A percentile compares a stretch with the other conserved stretches of the same genome.
phyloP scores from a whole-genome alignment of 176 grass and related monocot genomes.

The Guadua angustifolia region DNA sequence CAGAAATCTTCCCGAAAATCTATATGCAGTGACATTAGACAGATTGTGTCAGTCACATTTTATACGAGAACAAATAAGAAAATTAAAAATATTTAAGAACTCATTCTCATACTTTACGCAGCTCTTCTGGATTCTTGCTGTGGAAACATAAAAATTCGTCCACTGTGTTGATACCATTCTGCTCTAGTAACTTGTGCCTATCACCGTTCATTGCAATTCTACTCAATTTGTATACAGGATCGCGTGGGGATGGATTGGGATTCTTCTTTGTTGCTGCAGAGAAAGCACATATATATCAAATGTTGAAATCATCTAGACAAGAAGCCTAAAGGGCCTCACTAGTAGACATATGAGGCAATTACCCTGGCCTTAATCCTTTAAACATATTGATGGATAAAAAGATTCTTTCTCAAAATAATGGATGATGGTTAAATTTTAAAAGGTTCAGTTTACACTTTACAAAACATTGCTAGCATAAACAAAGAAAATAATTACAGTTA shows the following conservation, averaged over 20 bases:
- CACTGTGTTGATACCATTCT: conserved; percentile 31
- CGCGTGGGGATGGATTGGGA: conserved; percentile 26
- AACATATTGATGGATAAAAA: background rate
- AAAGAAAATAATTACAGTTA: background rate
- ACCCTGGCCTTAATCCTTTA: background rate
- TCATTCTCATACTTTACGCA: conserved; percentile 17
- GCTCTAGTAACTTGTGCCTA: conserved; percentile 19
- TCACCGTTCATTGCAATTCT: conserved; percentile 43
- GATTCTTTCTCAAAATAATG: background rate
- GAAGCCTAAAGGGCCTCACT: background rate
- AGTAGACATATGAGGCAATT: background rate
- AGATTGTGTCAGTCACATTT: conserved; percentile 1
- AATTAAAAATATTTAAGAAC: background rate
- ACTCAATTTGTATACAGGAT: conserved; percentile 43
- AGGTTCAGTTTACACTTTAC: background rate
- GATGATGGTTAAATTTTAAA: background rate
- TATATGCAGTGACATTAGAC: background rate
- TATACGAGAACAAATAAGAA: background rate
- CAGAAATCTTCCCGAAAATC: conserved; percentile 42
- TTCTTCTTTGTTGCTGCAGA: conserved; percentile 43
- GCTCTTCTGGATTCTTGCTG: conserved; percentile 2
- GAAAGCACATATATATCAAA: background rate
- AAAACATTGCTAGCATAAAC: background rate
- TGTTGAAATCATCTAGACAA: background rate
- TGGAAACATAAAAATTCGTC: conserved; percentile 6